Evolutionary conservation across 805 yeast species (phyloP).

Genomic region (Spencermartinsiella europaea): DNA sequence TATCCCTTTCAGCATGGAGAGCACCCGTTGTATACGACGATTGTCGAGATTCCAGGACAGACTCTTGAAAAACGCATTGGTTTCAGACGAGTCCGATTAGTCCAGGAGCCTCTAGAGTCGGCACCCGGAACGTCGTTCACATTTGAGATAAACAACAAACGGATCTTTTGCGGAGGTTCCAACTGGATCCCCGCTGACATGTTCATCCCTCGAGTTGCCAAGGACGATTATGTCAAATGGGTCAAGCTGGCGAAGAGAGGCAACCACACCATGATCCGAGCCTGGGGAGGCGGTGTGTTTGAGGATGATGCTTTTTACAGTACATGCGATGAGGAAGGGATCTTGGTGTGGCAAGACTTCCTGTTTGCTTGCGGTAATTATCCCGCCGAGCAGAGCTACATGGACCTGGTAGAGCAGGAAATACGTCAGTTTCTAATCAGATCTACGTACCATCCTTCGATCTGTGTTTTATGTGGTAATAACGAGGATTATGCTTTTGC

Average conservation of each 20-base stretch:
- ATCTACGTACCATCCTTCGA: conserved; percentile 37
- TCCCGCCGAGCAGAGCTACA: conserved; percentile 38
- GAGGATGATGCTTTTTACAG: conserved; percentile 39
- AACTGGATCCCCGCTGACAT: conserved; percentile 47
- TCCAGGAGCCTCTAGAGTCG: neutral
- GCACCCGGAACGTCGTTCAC: conserved; percentile 37
- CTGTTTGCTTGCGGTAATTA: conserved; percentile 53
- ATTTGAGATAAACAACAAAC: conserved; percentile 37
- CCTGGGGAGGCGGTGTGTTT: conserved; percentile 47
- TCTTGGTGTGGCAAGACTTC: conserved; percentile 50
- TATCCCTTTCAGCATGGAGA: conserved; percentile 7
- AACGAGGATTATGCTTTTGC: conserved; percentile 45
- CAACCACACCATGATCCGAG: conserved; percentile 40
- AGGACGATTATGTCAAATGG: conserved; percentile 33
- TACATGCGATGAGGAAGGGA: conserved; percentile 39
- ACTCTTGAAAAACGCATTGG: conserved; percentile 8
- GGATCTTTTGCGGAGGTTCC: conserved; percentile 38
- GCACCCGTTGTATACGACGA: conserved; percentile 4
- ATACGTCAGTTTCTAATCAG: conserved; percentile 36
- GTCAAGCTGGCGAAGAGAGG: conserved; percentile 35
- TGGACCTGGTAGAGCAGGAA: conserved; percentile 34
- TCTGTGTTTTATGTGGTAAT: conserved; percentile 40
- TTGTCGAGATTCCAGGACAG: neutral
- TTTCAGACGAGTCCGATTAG: neutral
- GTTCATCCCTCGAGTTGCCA: conserved; percentile 32